Evolutionary conservation across 2,329 filamentous ascomycete genomes (phyloP).

Genomic region (Juglanconis juglandina): DNA sequence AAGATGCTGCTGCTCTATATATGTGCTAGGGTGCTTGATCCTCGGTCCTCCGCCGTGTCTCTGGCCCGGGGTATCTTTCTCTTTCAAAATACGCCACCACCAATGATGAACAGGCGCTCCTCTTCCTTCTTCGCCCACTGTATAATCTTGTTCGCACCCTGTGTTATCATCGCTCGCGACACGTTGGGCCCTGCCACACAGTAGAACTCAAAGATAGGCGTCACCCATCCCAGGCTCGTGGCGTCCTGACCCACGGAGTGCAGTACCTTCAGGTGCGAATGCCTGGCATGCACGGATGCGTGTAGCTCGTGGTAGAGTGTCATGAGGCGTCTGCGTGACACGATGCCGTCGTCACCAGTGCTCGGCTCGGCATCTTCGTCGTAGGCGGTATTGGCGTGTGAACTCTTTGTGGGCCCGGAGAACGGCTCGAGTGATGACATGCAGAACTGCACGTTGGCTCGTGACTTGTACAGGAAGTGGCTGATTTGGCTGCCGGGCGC

Average conservation of each 20-base stretch:
- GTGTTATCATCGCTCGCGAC: conserved; percentile 64
- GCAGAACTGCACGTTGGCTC: conserved; percentile 90
- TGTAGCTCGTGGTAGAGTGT: conserved; percentile 84
- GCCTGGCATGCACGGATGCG: conserved; percentile 76
- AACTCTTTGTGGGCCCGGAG: conserved; percentile 41
- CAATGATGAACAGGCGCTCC: conserved; percentile 92
- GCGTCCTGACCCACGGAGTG: conserved; percentile 73
- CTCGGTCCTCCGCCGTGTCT: neutral
- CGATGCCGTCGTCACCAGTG: conserved; percentile 34
- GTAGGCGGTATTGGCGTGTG: conserved; percentile 14
- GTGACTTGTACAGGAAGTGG: conserved; percentile 95
- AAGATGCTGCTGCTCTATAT: neutral
- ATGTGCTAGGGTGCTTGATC: no score
- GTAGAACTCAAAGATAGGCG: conserved; percentile 89
- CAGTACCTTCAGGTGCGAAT: conserved; percentile 80
- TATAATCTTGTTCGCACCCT: conserved; percentile 83
- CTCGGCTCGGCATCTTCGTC: neutral
- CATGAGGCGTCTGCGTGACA: conserved; percentile 70
- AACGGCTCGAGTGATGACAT: conserved; percentile 78
- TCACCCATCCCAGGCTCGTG: conserved; percentile 85
- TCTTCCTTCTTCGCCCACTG: conserved; percentile 92
- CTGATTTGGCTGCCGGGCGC: conserved; percentile 75
- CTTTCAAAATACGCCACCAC: conserved; percentile 78
- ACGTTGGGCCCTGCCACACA: conserved; percentile 80
- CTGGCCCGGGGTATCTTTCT: neutral